phyloP scores from a whole-genome alignment of 306 rosid species.

The Sindora glabra region DNA sequence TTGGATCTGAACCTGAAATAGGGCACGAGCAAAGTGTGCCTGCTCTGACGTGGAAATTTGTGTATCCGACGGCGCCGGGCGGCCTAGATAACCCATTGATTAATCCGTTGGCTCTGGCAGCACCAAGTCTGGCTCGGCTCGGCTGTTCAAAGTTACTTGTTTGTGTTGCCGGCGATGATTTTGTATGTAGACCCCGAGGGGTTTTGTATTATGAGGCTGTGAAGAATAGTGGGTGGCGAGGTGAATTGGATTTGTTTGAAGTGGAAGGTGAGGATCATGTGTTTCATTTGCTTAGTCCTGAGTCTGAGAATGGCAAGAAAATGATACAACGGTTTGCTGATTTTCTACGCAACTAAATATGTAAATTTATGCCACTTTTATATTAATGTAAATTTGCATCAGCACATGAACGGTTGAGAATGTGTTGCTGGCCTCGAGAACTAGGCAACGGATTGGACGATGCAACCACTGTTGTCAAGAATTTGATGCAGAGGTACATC shows the following conservation, averaged over 20 bases:
- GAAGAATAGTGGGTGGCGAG: slow-evolving; percentile 21
- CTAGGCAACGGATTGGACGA: no score
- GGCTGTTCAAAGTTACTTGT: slow-evolving; percentile 29
- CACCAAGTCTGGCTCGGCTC: slow-evolving; percentile 40
- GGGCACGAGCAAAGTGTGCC: slow-evolving; percentile 9
- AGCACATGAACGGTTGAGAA: no score
- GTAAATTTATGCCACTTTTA: no score
- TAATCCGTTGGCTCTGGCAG: slow-evolving; percentile 25
- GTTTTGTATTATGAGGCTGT: slow-evolving; percentile 17
- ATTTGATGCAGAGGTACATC: no score
- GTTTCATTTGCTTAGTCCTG: background rate
- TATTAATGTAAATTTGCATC: no score
- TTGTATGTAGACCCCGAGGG: slow-evolving; percentile 26
- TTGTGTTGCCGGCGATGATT: slow-evolving; percentile 24
- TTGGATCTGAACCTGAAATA: slow-evolving; percentile 8
- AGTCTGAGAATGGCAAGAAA: background rate
- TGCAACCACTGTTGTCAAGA: no score
- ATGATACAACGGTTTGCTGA: slow-evolving; percentile 13
- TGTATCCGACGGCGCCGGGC: slow-evolving; percentile 10
- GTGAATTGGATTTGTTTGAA: slow-evolving; percentile 5
- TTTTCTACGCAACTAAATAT: slow-evolving; percentile 1
- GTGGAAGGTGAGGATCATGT: slow-evolving; percentile 5
- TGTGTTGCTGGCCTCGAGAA: no score
- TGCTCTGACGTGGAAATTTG: slow-evolving; percentile 13
- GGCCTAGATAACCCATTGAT: slow-evolving; percentile 26